Base-by-base conservation (phyloP, 306 rosid genomes). In the Dalbergia cultrata region DNA sequence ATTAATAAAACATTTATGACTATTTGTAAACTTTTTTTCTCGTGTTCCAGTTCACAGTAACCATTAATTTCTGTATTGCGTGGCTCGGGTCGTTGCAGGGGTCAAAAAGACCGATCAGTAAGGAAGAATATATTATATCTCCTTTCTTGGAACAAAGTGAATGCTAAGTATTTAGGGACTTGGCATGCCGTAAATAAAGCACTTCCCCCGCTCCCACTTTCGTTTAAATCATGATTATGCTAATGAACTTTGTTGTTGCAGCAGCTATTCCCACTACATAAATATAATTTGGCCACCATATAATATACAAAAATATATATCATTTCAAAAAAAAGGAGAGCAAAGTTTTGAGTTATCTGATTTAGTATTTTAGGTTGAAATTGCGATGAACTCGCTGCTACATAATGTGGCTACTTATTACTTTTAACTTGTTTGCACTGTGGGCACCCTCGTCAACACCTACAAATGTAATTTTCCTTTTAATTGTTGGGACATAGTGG, bases 191-290 rank as follows among this genome's bases (percentile, higher is more conserved):
- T 74, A 82, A 81, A 85, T 26, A 26, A 26, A 26, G 81, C 88
- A 88, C 89, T 81, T 88, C 57, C 57, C 9, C 81, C 43, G 53
- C 61, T 73, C 31, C 89, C 88, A 90, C 90, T 88, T 85, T 82
- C 53, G 35, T 80, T 84, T 85, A 84, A 57, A 77, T 76, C 78
- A 90, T 84, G 85, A 88, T 87, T 85, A 72, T 87, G 87, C 80
- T 79, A 83, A 83, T 78, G 85, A 77, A 70, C 72, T 74, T 80
- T 35, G 13, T 35, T 75, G 82, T 78, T 83, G 78, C 81, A 72
- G 82, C 76, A 85, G 88, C 74, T 65, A 50, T 63, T 41, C 85
- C 89, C 90, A 88, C 92, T 82, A 72, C 56, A 56, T 52, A 41
- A 26, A 26, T 26, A 26, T 41, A 14, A 12, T 17, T 17, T 71